Evolutionary conservation across 2,329 filamentous ascomycete genomes (phyloP).

Genomic region (Colletotrichum lupini): DNA sequence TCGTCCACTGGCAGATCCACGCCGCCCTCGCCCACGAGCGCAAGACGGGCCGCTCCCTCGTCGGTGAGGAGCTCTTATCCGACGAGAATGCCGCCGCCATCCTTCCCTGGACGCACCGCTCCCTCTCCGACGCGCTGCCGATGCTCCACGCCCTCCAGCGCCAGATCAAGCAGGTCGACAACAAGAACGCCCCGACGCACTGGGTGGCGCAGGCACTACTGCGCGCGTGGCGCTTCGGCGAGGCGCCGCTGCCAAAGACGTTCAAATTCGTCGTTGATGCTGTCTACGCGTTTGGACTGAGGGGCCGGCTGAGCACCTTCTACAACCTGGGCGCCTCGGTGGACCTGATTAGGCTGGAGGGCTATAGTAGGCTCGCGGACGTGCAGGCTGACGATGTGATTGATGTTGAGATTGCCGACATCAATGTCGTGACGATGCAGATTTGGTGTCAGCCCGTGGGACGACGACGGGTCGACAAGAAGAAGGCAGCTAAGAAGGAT

Average conservation of each 20-base stretch:
- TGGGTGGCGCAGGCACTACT: conserved; percentile 71
- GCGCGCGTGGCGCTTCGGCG: conserved; percentile 67
- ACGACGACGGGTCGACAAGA: not conserved
- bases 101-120: conserved; percentile 57
- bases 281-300: conserved; percentile 46
- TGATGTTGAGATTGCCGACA: conserved; percentile 63
- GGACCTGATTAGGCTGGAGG: conserved; percentile 49
- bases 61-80: conserved; percentile 37
- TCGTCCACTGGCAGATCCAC: conserved; percentile 76
- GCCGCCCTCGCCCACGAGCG: conserved; percentile 63
- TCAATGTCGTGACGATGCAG: conserved; percentile 55
- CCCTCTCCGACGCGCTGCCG: conserved; percentile 59
- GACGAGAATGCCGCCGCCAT: conserved; percentile 42
- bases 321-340: conserved; percentile 59
- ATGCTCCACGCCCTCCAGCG: conserved; percentile 64
- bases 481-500: not conserved
- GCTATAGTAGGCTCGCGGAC: conserved; percentile 52
- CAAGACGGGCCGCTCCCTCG: conserved; percentile 40
- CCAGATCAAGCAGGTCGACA: conserved; percentile 56
- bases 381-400: conserved; percentile 63
- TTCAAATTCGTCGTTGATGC: conserved; percentile 61
- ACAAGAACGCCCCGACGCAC: conserved; percentile 56
- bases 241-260: conserved; percentile 57
- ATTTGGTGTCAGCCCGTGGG: conserved; percentile 14
- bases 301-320: conserved; percentile 58